Conservation (phyloP, 768 basidiomycete species). For the Cystobasidium ongulense region DNA sequence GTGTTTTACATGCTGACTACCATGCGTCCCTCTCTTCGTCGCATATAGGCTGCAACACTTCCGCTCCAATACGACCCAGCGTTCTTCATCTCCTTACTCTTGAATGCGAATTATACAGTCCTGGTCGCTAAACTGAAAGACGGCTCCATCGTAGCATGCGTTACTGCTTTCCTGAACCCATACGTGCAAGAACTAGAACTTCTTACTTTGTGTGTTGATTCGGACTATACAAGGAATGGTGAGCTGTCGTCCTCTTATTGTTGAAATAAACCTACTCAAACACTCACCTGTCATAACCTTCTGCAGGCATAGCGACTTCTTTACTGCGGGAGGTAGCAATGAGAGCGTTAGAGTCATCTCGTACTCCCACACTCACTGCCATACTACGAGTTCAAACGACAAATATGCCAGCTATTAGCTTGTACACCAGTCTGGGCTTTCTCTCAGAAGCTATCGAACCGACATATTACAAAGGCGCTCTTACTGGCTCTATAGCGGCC, state of each 20-base stretch:
- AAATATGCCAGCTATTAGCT: background rate
- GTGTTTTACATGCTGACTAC: too few relatives aligned
- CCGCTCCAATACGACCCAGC: background rate
- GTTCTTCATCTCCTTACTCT: background rate
- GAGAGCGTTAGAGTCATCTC: background rate
- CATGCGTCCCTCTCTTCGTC: too few relatives aligned
- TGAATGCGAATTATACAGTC: background rate
- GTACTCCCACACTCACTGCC: background rate
- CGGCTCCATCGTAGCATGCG: background rate
- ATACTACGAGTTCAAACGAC: background rate
- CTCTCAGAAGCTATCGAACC: background rate
- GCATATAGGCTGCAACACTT: background rate
- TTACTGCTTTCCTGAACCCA: background rate
- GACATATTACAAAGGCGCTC: background rate
- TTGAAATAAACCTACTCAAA: background rate
- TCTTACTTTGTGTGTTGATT: background rate
- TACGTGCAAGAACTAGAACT: background rate
- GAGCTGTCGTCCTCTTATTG: background rate
- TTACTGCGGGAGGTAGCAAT: background rate
- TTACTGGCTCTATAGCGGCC: background rate
- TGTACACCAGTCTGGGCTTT: background rate
- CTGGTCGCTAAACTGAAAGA: background rate
- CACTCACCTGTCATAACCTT: too few relatives aligned
- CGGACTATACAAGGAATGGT: background rate
- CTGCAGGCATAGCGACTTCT: background rate